Base-by-base conservation (phyloP, 179 eudicot species). In the Camellia oleifera region DNA sequence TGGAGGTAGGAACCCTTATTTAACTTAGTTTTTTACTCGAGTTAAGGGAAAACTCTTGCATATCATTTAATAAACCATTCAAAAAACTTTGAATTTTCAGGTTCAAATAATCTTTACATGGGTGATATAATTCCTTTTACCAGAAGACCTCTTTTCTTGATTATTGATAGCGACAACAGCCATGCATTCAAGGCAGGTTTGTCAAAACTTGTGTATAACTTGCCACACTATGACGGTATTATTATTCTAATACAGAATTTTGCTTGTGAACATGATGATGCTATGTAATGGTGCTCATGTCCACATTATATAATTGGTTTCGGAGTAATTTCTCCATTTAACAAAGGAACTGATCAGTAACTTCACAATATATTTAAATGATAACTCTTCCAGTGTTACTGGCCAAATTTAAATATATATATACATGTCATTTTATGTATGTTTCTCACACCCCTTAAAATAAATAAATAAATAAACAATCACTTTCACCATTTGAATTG, bases 101-200 rank as follows among this genome's bases (percentile, higher is more conserved):
- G 97, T 82, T 83, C 92, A 76, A 91, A 88, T 87, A 81, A 81
- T 86, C 92, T 96, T 53, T 96, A 87, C 80, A 94, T 97, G 76
- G 98, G 89, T 67, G 99, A 96, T 87, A 70, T 96, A 73, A 86
- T 94, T 83, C 99, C 99, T 75, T 96, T 96, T 81, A 96, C 99
- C 68, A 88, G 99, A 84, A 87, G 85, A 80, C 99, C 98, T 50
- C 86, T 91, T 74, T 96, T 96, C 89, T 80, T 96, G 80, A 85
- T 96, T 76, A 86, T 96, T 77, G 99, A 96, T 82, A 94, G 99
- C 81, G 96, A 94, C 82, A 91, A 82, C 91, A 96, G 99, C 96
- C 92, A 91, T 88, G 95, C 98, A 90, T 96, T 94, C 97, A 96
- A 96, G 99, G 99, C 99, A 96, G 99, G 99, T 96, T 96, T 96